Percentiles rank a stretch among this genome's conserved stretches.
phyloP scores from a whole-genome alignment of 2,329 filamentous ascomycete genomes.

The Calonectria crousiana region DNA sequence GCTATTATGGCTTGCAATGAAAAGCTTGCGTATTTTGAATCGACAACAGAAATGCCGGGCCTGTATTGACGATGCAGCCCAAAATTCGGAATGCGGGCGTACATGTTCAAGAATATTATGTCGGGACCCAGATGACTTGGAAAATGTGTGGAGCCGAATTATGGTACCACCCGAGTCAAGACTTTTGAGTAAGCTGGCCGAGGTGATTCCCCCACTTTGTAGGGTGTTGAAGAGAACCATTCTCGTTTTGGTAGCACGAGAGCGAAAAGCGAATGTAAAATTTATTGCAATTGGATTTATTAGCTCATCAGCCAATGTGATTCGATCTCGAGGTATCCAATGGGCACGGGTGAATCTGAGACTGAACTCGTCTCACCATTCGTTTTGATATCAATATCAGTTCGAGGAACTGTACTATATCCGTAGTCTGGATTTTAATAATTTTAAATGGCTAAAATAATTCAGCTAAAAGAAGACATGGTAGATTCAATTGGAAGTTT shows the following conservation, averaged over 20 bases:
- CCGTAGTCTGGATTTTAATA: not conserved
- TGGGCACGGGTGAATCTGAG: not conserved
- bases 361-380: not conserved
- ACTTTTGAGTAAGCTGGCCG: not conserved
- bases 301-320: not conserved
- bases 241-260: not conserved
- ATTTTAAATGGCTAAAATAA: not conserved
- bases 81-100: not conserved
- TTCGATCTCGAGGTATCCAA: not conserved
- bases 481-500: not conserved
- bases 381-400: not conserved
- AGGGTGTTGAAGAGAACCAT: not conserved
- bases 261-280: too few species aligned
- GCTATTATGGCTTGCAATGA: not conserved
- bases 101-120: not conserved
- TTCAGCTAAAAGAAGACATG: not conserved
- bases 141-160: conserved; percentile 4
- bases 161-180: not conserved
- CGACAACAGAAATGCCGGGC: not conserved
- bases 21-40: not conserved
- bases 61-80: not conserved
- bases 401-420: not conserved
- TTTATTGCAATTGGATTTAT: not conserved
- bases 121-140: not conserved
- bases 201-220: not conserved